Evolutionary conservation across 2,329 filamentous ascomycete species (phyloP), one percentile per base, ranked within the genome.

Genomic region (Epichloe brachyelytri): DNA sequence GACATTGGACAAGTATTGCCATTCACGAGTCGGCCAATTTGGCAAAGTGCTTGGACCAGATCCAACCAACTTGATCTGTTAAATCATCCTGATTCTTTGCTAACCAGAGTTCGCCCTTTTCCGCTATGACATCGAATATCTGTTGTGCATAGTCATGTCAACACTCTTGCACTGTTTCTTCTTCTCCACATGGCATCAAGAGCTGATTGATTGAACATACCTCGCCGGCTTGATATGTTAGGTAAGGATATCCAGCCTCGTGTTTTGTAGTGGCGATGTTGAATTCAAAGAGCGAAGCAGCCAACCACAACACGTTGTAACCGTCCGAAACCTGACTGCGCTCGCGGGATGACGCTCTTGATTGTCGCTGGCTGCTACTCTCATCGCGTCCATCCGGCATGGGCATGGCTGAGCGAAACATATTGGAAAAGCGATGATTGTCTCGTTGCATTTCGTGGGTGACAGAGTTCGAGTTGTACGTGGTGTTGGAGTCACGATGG

Each of bases 1-100:
- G 19, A 11, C 11, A 14, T 19, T 36, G 15, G 0, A 36, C 0
- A n/a, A 40, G 22, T 22, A 34, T 2, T 34, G 37, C 26, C 15
- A 22, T 38, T 47, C 37, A 73, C 50, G 70, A 68, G 62, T 80
- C 78, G 46, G 77, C 78, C 56, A 82, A 63, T 63, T 79, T 80
- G 49, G 85, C 85, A 74, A 98, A 98, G 71, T 98, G 93, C 68
- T 96, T 96, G 61, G 90, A 95, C 93, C 93, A 98, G 61, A 98
- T 95, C 93, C 93, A 98, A 48, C 93, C 93, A 36, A 97, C 83
- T 57, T 82, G 77, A 57, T 85, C 79, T 11, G 73, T 76, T 1
- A 81, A 72, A 66, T 98, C 93, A 63, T 98, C 93, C 69, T 98
- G 93, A 64, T 98, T 98, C 67, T 88, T 88, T 49, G 93, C 93